Conservation (phyloP, 1,139 yeast genomes). For the Hyphopichia burtonii region DNA sequence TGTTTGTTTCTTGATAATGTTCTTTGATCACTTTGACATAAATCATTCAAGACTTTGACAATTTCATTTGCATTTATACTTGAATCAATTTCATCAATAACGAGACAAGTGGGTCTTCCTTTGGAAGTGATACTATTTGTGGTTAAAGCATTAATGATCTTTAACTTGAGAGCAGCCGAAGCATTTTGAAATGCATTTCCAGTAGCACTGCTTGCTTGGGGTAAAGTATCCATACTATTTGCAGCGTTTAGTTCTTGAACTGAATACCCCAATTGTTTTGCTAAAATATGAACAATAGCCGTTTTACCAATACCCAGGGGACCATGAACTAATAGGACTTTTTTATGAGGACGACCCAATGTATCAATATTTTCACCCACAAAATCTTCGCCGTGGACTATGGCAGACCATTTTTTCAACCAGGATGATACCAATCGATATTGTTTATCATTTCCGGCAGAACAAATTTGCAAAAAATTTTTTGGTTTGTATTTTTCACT, state of each 20-base stretch:
- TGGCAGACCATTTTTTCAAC: slow-evolving; percentile 77
- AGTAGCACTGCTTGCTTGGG: slow-evolving; percentile 19
- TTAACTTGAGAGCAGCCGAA: slow-evolving; percentile 36
- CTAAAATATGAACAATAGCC: slow-evolving; percentile 80
- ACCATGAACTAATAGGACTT: slow-evolving; percentile 76
- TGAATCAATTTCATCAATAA: slow-evolving; percentile 92
- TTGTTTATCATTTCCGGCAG: slow-evolving; percentile 78
- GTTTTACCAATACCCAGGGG: slow-evolving; percentile 98
- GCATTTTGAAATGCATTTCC: slow-evolving; percentile 18
- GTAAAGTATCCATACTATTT: slow-evolving; percentile 52
- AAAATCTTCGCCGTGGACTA: slow-evolving; percentile 53
- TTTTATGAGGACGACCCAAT: slow-evolving; percentile 67
- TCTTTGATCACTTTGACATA: slow-evolving; percentile 58
- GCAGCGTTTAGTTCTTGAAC: slow-evolving; percentile 88
- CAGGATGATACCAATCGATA: slow-evolving; percentile 73
- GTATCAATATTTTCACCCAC: slow-evolving; percentile 42
- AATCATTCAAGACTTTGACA: slow-evolving; percentile 61
- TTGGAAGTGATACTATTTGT: slow-evolving; percentile 54
- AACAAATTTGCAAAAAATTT: slow-evolving; percentile 57
- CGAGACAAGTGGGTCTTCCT: slow-evolving; percentile 72
- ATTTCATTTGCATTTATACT: slow-evolving; percentile 76
- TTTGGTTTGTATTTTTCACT: slow-evolving; percentile 85
- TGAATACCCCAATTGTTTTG: slow-evolving; percentile 78
- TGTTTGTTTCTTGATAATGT: slow-evolving; percentile 28
- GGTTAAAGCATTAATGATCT: slow-evolving; percentile 68